Percentiles rank a stretch among this genome's conserved stretches.
phyloP scores from a whole-genome alignment of 129 eudicot genomes.

The Flaveria linearis region DNA sequence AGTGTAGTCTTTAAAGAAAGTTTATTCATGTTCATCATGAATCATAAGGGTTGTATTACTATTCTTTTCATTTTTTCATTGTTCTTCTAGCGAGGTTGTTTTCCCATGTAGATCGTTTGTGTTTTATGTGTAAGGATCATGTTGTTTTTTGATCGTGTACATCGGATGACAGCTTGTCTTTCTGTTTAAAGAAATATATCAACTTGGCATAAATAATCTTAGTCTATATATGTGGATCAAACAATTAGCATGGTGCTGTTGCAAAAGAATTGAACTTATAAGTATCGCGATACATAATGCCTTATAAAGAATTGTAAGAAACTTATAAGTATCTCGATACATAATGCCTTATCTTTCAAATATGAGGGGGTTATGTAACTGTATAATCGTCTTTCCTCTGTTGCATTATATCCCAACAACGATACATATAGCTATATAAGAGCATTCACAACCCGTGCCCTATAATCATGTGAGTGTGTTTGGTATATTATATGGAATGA shows the following conservation, averaged over 20 bases:
- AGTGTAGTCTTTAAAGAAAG: slow-evolving; percentile 11
- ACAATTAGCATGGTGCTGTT: neutral
- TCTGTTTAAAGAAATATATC: neutral
- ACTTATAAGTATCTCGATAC: too few species aligned
- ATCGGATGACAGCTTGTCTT: too few species aligned
- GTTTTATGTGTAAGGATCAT: slow-evolving; percentile 13
- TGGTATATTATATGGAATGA: too few species aligned
- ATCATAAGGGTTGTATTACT: slow-evolving; percentile 21
- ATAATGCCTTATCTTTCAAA: too few species aligned
- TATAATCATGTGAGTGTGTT: too few species aligned
- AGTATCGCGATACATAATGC: too few species aligned
- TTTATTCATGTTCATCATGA: neutral
- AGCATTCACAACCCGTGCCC: too few species aligned
- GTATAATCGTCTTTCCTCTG: too few species aligned
- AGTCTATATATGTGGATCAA: neutral
- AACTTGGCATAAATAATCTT: neutral
- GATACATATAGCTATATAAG: too few species aligned
- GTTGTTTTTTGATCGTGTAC: too few species aligned
- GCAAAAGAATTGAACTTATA: neutral
- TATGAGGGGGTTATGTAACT: too few species aligned
- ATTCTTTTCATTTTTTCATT: slow-evolving; percentile 27
- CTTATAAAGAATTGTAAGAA: neutral
- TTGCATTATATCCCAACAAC: too few species aligned
- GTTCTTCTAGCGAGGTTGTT: slow-evolving; percentile 16
- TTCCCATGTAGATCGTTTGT: neutral